phyloP scores from a whole-genome alignment of 202 grass and related monocot genomes.

The Setaria viridis region DNA sequence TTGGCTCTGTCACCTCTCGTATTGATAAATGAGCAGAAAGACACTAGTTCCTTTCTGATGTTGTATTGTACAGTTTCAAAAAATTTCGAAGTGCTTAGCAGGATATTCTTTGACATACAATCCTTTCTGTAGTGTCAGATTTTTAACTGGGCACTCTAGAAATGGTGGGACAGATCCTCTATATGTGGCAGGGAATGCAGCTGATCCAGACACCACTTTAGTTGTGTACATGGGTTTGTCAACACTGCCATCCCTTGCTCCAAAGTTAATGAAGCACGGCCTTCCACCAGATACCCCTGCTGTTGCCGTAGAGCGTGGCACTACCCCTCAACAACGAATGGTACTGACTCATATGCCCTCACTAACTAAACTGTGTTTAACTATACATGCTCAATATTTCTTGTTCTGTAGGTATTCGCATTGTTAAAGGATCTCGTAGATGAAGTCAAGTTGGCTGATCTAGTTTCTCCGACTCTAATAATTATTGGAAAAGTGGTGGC shows the following conservation, averaged over 20 bases:
- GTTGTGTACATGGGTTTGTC: constrained; percentile 98
- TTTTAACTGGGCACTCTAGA: constrained; percentile 95
- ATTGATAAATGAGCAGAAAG: constrained; percentile 5
- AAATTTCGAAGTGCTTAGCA: background rate
- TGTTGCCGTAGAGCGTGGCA: constrained; percentile 90
- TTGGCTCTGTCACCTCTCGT: background rate
- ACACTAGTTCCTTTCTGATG: background rate
- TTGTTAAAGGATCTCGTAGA: constrained; percentile 73
- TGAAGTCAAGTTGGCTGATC: constrained; percentile 65
- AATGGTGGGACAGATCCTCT: constrained; percentile 96
- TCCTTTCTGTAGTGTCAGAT: constrained; percentile 78
- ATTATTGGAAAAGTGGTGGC: constrained; percentile 87
- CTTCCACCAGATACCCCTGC: constrained; percentile 76
- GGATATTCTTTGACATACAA: constrained; percentile 37
- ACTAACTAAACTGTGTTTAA: constrained; percentile 7
- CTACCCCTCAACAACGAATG: constrained; percentile 81
- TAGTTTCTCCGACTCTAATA: constrained; percentile 81
- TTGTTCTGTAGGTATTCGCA: constrained; percentile 67
- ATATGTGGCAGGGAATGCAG: constrained; percentile 83
- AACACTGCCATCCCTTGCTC: constrained; percentile 74
- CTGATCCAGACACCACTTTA: constrained; percentile 88
- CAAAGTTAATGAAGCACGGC: constrained; percentile 87
- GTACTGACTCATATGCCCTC: constrained; percentile 47
- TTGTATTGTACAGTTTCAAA: background rate
- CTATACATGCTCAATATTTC: constrained; percentile 29